These are phyloP conservation scores for Mortierella polycephala DNA, from an alignment of 371 early-diverging fungal species.

Conservation along the genomic window DNA sequence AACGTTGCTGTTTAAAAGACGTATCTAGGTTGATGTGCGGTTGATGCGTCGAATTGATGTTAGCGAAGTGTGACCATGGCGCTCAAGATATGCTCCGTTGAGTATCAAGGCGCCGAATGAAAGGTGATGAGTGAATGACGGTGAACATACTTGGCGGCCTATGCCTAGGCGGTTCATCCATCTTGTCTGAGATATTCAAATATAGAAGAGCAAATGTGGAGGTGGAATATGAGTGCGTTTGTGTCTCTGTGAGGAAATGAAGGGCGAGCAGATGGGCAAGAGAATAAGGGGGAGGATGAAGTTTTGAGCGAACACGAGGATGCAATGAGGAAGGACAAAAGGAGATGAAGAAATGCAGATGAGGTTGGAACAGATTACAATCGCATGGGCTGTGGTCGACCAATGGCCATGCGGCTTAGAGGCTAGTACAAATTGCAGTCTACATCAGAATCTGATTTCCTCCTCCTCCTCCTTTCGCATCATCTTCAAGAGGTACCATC, in stretches of 20 bases:
- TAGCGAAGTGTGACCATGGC: conserved; percentile 1
- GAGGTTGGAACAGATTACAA: not conserved
- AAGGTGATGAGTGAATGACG: no score
- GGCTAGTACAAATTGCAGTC: not conserved
- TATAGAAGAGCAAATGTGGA: not conserved
- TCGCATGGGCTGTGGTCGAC: not conserved
- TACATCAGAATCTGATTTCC: not conserved
- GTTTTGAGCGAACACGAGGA: no score
- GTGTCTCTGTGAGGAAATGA: not conserved
- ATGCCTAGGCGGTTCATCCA: conserved; percentile 51
- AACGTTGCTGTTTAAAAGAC: conserved; percentile 96
- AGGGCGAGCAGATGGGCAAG: not conserved
- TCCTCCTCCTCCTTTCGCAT: not conserved
- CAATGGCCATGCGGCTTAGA: conserved; percentile 8
- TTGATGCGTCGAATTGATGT: not conserved
- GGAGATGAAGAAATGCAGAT: not conserved
- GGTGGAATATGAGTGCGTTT: not conserved
- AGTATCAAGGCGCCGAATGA: no score
- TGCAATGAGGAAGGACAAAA: conserved; percentile 4
- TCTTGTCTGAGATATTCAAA: not conserved
- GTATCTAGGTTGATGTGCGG: conserved; percentile 70
- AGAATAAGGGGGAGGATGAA: not conserved
- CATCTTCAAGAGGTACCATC: conserved; percentile 4
- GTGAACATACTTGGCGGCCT: conserved; percentile 45
- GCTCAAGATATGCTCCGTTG: no score